Base-by-base conservation (phyloP, 1,284 basidiomycete species). In the Sporisorium graminicola region DNA sequence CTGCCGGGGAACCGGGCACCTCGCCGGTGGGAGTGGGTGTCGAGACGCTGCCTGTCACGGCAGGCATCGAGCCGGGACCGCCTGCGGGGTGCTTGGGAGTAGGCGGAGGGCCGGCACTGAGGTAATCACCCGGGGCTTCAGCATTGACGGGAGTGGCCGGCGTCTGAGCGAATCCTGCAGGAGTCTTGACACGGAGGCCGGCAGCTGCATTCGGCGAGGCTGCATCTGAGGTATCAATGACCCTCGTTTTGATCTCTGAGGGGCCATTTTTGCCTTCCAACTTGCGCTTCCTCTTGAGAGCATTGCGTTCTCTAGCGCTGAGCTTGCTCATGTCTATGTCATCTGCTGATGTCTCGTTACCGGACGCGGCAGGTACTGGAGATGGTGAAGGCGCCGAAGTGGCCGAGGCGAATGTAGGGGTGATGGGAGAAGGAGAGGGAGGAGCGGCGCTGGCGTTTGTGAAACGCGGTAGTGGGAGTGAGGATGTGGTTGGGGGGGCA, bases 281-380 rank as follows among this genome's bases (percentile, higher is more conserved):
- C 83, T 96, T 97, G 55, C 94, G 91, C 82, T 96, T 96, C 20
- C 94, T 90, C 84, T 97, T 97, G 37, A 96, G 88, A 51, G 94
- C 89, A 85, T 96, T 97, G 37, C 92, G 91, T 85, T 97, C 94
- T 53, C 94, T 90, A 18, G 94, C 94, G 47, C 81, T 83, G 47
- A 85, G 77, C 57, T 80, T 76, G 60, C 81, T 79, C 64, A 82
- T 58, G 58, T 82, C 80, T 42, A 80, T 67, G n/a, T 82, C 81
- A 9, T 78, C 80, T 26, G 60, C 53, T 5, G 64, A 53, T 14
- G 67, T 40, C 40, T 71, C 77, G 12, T 65, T 52, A 31, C 58
- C 46, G 14, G 62, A 27, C 16, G 60, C 49, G 18, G 37, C 56
- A 3, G 64, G 55, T 20, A 57, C 43, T 26, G 67, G 67, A 9